Evolutionary conservation across 1,284 basidiomycete genomes (phyloP), one percentile per base, ranked within the genome.

Genomic region (Rhodotorula sp.): DNA sequence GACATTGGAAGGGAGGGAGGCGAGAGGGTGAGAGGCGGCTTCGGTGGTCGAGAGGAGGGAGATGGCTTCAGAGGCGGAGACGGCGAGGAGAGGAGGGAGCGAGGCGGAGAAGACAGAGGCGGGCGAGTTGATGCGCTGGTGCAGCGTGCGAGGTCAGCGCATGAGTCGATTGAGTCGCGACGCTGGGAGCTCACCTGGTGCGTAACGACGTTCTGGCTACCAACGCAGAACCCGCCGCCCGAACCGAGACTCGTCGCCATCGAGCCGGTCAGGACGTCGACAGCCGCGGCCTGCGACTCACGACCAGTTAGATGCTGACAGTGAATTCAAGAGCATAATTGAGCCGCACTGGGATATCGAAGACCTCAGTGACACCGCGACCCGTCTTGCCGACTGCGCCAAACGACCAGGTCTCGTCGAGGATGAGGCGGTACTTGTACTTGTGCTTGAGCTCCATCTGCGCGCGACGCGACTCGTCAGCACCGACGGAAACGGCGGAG

Each of bases 21-120:
- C 81, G 73, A 95, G 70, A 1, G 77, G 77, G 48, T 77, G 73
- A 2, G 68, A 44, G 4, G 74, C 73, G 49, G 72, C 57, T n/a
- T 62, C 62, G 30, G 70, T 71, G 22, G 57, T 68, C 19, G 51
- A 68, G 22, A 71, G 68, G 64, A 73, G 69, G 29, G 72, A 57
- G 4, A 87, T 86, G 65, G 85, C 85, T 55, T 86, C 85, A 1
- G 90, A 92, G 1, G 89, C 90, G 70, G 90, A 88, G 70, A 92
- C 92, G 22, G 92, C 89, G 59, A 98, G 87, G 63, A 96, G 85
- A 2, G 93, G 88, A 0, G 96, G 96, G 81, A 96, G 88, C 2
- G 95, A 89, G 15, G 96, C 96, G 1, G 95, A 97, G 83, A 94
- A 99, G 68, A 99, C 93, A 77, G 93, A 95, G 0, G 93, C 89